Percentiles rank a stretch among this genome's conserved stretches.
phyloP scores from a whole-genome alignment of 2,329 filamentous ascomycete species.

The Sporothrix protearum region DNA sequence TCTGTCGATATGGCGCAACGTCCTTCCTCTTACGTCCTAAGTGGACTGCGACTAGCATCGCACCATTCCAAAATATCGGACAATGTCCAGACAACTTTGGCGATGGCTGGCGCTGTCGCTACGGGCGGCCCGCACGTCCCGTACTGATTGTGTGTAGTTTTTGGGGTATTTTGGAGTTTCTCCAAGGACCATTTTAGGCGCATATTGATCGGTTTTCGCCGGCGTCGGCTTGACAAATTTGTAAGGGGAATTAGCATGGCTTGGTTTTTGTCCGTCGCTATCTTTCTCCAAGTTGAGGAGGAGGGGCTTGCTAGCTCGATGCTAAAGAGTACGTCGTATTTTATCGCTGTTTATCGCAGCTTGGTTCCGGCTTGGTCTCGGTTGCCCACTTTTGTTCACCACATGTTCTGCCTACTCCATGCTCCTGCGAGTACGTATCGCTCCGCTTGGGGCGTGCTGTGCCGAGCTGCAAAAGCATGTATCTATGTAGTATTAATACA shows the following conservation, averaged over 20 bases:
- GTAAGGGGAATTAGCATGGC: background rate
- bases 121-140: background rate
- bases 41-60: background rate
- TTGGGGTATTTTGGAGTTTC: background rate
- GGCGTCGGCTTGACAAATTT: slow-evolving; percentile 2
- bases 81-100: background rate
- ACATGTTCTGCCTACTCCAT: background rate
- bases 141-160: background rate
- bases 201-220: background rate
- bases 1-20: background rate
- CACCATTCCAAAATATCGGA: background rate
- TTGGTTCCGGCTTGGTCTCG: background rate
- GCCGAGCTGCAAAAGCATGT: background rate
- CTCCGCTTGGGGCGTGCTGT: background rate
- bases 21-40: slow-evolving; percentile 3
- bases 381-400: background rate
- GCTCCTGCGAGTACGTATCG: background rate
- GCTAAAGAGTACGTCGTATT: no score
- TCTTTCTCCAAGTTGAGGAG: background rate
- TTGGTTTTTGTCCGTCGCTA: background rate
- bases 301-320: background rate
- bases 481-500: background rate
- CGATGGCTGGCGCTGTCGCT: background rate
- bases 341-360: background rate
- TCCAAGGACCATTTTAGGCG: background rate